A percentile compares a stretch with the other conserved stretches of the same genome.
Conservation (phyloP, 805 yeast species). For the Clavispora fructus region DNA sequence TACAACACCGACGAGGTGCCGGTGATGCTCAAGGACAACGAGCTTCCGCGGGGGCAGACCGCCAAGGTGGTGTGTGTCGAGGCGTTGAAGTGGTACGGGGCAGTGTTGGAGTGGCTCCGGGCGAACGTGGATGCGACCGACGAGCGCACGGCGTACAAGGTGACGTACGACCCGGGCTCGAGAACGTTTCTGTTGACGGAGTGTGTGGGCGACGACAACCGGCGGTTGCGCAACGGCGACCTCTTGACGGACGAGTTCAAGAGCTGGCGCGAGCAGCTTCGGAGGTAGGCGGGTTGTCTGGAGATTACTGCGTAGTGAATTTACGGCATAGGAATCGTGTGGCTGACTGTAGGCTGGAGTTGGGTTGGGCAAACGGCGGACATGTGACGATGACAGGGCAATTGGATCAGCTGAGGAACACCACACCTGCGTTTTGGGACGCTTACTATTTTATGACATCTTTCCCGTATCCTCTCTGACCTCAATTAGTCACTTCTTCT, state of each 20-base stretch:
- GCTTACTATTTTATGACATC: too few species aligned
- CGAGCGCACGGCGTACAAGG: slow-evolving; percentile 46
- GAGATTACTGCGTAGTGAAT: neutral
- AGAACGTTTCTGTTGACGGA: slow-evolving; percentile 49
- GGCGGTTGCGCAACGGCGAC: slow-evolving; percentile 16
- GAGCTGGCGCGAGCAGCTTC: slow-evolving; percentile 20
- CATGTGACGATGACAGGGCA: too few species aligned
- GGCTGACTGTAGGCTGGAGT: too few species aligned
- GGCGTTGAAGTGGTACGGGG: slow-evolving; percentile 82
- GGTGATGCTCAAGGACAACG: slow-evolving; percentile 50
- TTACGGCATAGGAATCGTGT: too few species aligned
- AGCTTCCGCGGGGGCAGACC: slow-evolving; percentile 26
- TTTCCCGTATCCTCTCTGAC: too few species aligned
- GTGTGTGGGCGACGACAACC: slow-evolving; percentile 30
- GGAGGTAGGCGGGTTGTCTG: too few species aligned
- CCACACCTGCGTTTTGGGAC: too few species aligned
- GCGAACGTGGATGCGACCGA: slow-evolving; percentile 44
- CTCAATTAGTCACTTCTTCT: too few species aligned
- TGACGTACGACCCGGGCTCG: slow-evolving; percentile 53
- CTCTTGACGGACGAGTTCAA: slow-evolving; percentile 28
- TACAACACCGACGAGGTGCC: slow-evolving; percentile 79
- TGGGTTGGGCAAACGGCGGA: too few species aligned
- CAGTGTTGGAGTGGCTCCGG: slow-evolving; percentile 73
- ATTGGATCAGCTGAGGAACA: too few species aligned
- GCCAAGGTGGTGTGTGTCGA: slow-evolving; percentile 66